These are phyloP conservation scores for Tricholoma saponaceum DNA, from an alignment of 768 basidiomycete species.

Conservation along the genomic window DNA sequence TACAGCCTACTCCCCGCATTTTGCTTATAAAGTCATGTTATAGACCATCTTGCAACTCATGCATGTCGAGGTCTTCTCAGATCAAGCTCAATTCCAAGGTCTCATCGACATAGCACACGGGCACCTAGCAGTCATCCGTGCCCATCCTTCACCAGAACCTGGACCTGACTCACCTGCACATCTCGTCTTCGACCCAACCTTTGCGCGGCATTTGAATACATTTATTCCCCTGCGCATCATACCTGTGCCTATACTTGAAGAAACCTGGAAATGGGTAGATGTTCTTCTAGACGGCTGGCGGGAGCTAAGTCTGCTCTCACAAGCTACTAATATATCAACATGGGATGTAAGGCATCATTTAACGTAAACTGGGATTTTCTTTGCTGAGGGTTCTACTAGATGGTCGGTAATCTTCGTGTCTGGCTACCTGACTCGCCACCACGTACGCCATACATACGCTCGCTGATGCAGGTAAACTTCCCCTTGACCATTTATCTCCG, in stretches of 20 bases:
- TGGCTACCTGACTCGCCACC: conserved; percentile 40
- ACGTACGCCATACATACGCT: conserved; percentile 56
- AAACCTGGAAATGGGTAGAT: conserved; percentile 49
- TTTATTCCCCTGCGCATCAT: conserved; percentile 67
- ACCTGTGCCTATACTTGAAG: conserved; percentile 40
- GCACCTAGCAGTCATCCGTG: conserved; percentile 36
- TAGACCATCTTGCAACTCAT: conserved; percentile 51
- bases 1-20: neutral
- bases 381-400: conserved; percentile 19
- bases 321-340: conserved; percentile 39
- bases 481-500: neutral
- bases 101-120: conserved; percentile 38
- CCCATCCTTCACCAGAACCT: conserved; percentile 32
- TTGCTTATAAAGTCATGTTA: neutral
- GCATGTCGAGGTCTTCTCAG: conserved; percentile 34
- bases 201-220: conserved; percentile 62
- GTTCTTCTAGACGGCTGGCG: conserved; percentile 52
- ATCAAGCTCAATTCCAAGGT: conserved; percentile 30
- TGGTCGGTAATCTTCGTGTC: conserved; percentile 45
- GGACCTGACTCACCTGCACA: conserved; percentile 41
- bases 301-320: conserved; percentile 45
- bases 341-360: conserved; percentile 53
- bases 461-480: conserved; percentile 52
- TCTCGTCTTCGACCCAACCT: conserved; percentile 60
- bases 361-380: neutral